Base-by-base conservation (phyloP, 2,329 filamentous ascomycete species). In the Aspergillus sp. region DNA sequence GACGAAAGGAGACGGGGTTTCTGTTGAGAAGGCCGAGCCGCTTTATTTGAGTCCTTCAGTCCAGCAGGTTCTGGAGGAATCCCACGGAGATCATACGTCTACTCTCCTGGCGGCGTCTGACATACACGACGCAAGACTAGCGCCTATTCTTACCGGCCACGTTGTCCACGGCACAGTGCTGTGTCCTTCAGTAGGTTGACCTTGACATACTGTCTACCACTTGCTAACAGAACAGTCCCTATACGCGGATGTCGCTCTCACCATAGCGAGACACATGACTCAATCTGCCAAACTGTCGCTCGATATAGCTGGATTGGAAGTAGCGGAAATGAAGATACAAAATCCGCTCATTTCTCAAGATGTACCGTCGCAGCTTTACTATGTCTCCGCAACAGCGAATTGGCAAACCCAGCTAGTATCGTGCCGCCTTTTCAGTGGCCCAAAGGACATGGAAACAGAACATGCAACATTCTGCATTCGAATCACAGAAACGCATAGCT, bases 101-200 rank as follows among this genome's bases (percentile, higher is more conserved):
- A 53, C 54, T 2, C 20, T 63, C 3, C 14, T 57, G 2, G 56
- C 54, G 5, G 49, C 55, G 49, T 55, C 57, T 22, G 61, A 63
- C 20, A 55, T 61, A 10, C 39, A 52, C 22, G 56, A 63, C 32
- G 31, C 29, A 11, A 22, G 50, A 26, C 42, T 63, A 12, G 45
- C 47, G 80, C 80, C 36, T 77, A 90, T 24, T 81, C 88, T 89
- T 56, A 80, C 80, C 52, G 88, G 88, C 26, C 89, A 91, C 70
- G 76, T 85, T 68, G 87, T 90, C 71, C 90, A 91, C 69, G 87
- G 86, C 53, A 82, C 83, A 58, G 81, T 85, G 47, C 80, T 91
- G 16, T 89, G 85, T 67, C 87, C 89, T 29, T 61, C 61, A 24
- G 60, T 63, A 63, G 9, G 52, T 55, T 16, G 9, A 46, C 6